Conservation (phyloP, 2,329 filamentous ascomycete genomes). For the Exophiala oligosperma region DNA sequence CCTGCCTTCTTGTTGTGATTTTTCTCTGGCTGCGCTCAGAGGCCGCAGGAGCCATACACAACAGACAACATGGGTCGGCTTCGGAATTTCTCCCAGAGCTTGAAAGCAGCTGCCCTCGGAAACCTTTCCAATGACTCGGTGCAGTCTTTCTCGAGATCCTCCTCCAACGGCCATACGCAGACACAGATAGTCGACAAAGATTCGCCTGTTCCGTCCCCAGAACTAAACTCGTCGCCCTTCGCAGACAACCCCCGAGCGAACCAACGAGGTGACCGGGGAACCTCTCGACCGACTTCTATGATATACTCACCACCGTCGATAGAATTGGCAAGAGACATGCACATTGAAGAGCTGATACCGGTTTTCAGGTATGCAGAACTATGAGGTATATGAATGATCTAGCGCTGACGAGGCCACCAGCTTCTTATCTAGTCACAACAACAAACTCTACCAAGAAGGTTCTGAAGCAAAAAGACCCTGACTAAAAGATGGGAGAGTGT, state of each 20-base stretch:
- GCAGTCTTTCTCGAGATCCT: constrained; percentile 12
- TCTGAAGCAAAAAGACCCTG: background rate
- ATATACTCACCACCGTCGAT: constrained; percentile 66
- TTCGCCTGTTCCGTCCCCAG: constrained; percentile 15
- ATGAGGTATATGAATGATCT: background rate
- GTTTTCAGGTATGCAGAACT: constrained; percentile 66
- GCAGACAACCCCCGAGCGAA: constrained; percentile 17
- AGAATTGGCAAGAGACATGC: constrained; percentile 80
- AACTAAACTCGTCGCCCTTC: constrained; percentile 11
- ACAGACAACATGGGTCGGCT: constrained; percentile 26
- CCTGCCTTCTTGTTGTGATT: background rate
- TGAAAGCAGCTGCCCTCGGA: constrained; percentile 26
- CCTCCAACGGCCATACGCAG: constrained; percentile 16
- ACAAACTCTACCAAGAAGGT: constrained; percentile 93
- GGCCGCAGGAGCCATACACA: constrained; percentile 1
- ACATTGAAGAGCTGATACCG: constrained; percentile 81
- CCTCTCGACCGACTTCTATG: constrained; percentile 25
- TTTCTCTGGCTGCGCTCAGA: background rate
- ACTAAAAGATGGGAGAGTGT: background rate
- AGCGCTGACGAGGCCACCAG: constrained; percentile 15
- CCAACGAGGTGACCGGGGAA: constrained; percentile 13
- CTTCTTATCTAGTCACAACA: constrained; percentile 89
- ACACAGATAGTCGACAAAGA: constrained; percentile 20
- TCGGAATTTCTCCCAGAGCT: constrained; percentile 29
- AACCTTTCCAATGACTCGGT: constrained; percentile 17